Evolutionary conservation across 257 asterid species (phyloP), one percentile per base, ranked within the genome.

Genomic region (Lithospermum erythrorhizon): DNA sequence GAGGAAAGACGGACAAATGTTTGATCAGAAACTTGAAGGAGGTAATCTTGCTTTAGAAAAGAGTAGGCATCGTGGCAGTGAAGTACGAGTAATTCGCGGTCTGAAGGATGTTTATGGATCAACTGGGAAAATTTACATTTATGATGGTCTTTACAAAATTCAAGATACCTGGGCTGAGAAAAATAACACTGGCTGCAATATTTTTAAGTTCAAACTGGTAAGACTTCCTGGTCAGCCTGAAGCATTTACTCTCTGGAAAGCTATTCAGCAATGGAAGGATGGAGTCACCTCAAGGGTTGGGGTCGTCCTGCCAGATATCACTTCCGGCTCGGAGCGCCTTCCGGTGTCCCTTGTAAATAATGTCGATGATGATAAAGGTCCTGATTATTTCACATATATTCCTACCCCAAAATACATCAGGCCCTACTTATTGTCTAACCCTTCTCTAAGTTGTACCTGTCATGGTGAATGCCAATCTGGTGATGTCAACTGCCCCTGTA

Each of bases 381-480:
- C 98, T 16, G 78, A 90, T n/a, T 85, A 88, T 78, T 91, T 91
- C 84, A 77, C 95, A 1, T 91, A 91, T 61, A 66, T 76, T 69
- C 81, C 79, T 30, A 68, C 65, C 66, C 82, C 86, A 49, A 86
- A 68, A 67, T 80, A 84, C 70, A 51, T 74, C 6, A 77, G 73
- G 52, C 90, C 95, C 49, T 81, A 78, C 66, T 23, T 68, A 15
- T 45, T 77, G 20, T 61, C 86, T 13, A 72, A 69, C 17, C 78
- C 84, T 11, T 74, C 74, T 49, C 18, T 66, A 58, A 84, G 95
- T 53, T 91, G 98, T 63, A 84, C 59, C 17, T 91, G 97, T 72
- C 25, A 55, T 35, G 89, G 89, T 54, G 98, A 96, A 66, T 91
- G 98, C 48, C 90, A 86, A 59, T 87, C 95, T 27, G 95, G 96